Conservation (phyloP, 2,329 filamentous ascomycete genomes). For the Tolypocladium amazonense region DNA sequence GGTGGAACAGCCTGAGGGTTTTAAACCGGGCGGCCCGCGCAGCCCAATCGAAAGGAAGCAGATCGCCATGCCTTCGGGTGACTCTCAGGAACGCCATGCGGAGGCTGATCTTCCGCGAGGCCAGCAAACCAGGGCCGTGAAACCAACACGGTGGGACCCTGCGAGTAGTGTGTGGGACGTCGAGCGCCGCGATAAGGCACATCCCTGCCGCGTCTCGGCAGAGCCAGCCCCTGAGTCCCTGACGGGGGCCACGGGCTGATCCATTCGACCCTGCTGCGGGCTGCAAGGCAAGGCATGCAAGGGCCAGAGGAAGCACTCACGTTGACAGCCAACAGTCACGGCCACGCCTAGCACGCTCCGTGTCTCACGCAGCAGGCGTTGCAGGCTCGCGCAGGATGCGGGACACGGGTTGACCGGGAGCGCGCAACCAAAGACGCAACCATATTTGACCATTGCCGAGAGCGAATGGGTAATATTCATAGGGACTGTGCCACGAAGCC, state of each 20-base stretch:
- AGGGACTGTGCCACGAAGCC: not conserved
- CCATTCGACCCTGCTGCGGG: not conserved
- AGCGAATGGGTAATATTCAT: no score
- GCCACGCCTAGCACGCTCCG: not conserved
- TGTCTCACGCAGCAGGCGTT: not conserved
- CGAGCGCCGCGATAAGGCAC: not conserved
- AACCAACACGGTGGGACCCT: constrained; percentile 1
- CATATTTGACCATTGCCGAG: not conserved
- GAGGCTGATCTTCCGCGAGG: not conserved
- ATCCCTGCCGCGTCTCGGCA: constrained; percentile 2
- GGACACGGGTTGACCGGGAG: not conserved
- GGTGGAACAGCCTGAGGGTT: not conserved
- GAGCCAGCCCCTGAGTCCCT: not conserved
- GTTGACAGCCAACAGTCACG: not conserved
- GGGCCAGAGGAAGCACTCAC: not conserved
- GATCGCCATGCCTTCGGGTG: not conserved
- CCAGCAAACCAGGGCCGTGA: constrained; percentile 4
- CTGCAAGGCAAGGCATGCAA: not conserved
- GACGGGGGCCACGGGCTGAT: not conserved
- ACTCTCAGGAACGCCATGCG: not conserved
- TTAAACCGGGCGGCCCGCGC: not conserved
- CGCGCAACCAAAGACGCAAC: not conserved
- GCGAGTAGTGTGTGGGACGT: not conserved
- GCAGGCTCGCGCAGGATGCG: not conserved
- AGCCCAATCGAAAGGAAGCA: not conserved